A percentile compares a stretch with the other conserved stretches of the same genome.
Evolutionary conservation across 2,329 filamentous ascomycete species (phyloP).

Genomic region (Talaromyces amestolkiae): DNA sequence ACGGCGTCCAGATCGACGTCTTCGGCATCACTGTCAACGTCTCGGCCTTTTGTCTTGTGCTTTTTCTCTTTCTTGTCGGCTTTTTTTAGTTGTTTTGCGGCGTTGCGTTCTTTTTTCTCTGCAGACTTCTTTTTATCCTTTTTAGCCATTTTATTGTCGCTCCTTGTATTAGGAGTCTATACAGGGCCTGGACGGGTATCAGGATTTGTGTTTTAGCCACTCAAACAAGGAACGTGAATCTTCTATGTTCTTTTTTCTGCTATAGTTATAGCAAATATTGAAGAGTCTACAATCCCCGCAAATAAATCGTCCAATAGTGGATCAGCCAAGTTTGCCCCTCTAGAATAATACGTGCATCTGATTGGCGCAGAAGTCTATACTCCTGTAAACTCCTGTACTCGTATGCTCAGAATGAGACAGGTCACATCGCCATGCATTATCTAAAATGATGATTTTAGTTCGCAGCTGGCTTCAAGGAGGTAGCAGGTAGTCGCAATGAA

Average conservation of each 20-base stretch:
- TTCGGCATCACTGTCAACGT: slow-evolving; percentile 84
- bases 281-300: slow-evolving; percentile 10
- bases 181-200: background rate
- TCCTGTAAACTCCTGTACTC: background rate
- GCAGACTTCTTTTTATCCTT: slow-evolving; percentile 58
- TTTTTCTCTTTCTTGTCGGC: slow-evolving; percentile 74
- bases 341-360: background rate
- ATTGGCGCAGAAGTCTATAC: slow-evolving; percentile 14
- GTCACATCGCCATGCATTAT: background rate
- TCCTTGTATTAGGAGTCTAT: background rate
- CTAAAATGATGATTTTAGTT: background rate
- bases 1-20: slow-evolving; percentile 92
- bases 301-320: slow-evolving; percentile 7
- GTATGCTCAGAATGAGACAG: background rate
- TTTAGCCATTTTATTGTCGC: slow-evolving; percentile 42
- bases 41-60: slow-evolving; percentile 62
- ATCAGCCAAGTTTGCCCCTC: slow-evolving; percentile 14
- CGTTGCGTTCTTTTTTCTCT: slow-evolving; percentile 56
- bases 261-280: background rate
- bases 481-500: background rate
- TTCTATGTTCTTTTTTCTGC: too few relatives aligned
- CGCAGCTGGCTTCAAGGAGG: background rate
- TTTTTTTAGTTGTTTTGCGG: slow-evolving; percentile 82
- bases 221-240: background rate
- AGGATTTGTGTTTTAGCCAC: too few relatives aligned